Evolutionary conservation across 139 green algal species (phyloP).

Genomic region (Desmodesmus armatus): DNA sequence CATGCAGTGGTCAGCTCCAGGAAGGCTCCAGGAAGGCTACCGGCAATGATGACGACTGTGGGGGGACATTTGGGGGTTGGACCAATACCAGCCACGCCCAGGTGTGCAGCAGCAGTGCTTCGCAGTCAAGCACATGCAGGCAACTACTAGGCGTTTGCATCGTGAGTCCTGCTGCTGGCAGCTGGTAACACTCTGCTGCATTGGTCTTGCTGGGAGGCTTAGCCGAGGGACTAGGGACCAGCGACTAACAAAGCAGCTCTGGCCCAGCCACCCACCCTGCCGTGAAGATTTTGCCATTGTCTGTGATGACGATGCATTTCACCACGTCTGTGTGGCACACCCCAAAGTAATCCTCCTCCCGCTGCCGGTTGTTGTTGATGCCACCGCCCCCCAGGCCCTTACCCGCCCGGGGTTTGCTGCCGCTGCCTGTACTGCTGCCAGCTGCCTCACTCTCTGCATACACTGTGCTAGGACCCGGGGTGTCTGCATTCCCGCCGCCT

Average conservation of each 20-base stretch:
- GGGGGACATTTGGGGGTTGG: too few species aligned
- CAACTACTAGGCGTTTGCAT: too few species aligned
- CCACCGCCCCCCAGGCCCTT: not conserved
- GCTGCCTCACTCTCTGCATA: too few species aligned
- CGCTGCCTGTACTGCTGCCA: not conserved
- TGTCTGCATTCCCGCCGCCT: not conserved
- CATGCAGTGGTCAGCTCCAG: too few species aligned
- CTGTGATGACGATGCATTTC: slow-evolving; percentile 73
- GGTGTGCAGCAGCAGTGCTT: too few species aligned
- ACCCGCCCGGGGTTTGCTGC: slow-evolving; percentile 9
- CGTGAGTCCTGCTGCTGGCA: too few species aligned
- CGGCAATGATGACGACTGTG: too few species aligned
- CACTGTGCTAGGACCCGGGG: not conserved
- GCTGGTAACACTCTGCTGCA: not conserved
- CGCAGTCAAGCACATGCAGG: too few species aligned
- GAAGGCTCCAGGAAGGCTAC: too few species aligned
- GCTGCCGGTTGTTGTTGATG: not conserved
- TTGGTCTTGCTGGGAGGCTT: too few species aligned
- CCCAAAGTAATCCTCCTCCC: slow-evolving; percentile 45
- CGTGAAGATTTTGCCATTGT: slow-evolving; percentile 73
- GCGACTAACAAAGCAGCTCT: not conserved
- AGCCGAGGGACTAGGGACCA: too few species aligned
- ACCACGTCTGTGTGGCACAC: slow-evolving; percentile 75
- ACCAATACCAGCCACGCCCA: too few species aligned
- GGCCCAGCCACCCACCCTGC: slow-evolving; percentile 57